Base-by-base conservation (phyloP, 768 basidiomycete genomes). In the Suillus variegatus region DNA sequence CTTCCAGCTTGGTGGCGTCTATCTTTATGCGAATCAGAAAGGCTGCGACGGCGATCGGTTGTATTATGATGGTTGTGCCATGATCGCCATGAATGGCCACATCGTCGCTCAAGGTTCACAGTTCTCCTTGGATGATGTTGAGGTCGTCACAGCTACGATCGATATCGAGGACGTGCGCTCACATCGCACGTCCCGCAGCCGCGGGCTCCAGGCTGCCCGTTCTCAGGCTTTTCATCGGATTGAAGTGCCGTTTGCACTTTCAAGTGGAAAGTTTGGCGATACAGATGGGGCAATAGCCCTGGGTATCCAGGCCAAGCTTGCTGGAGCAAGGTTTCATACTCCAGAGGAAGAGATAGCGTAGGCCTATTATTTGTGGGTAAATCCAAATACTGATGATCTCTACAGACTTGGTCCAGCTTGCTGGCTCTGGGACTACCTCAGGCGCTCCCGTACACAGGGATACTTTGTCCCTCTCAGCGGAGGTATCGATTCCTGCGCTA, bases 391-490 rank as follows among this genome's bases (percentile, higher is more conserved):
- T 70, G 22, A 66, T 57, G n/a, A 22, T 61, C 32, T 35, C 51
- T 6, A 35, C 67, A 98, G 97, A 3, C 81, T 99, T 3, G 97
- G 97, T 6, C 97, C 97, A 8, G 97, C 97, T 18, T 99, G 97
- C 74, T 99, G 97, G 97, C 82, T 99, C n/a, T 99, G 97, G 97
- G 97, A 99, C 75, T 99, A 99, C 73, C 87, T 99, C 38, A 86
- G 97, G 44, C 88, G 97, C 52, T 99, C 97, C 6, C 84, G 93
- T 10, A 94, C 91, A 0, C 93, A 95, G 68, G 97, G 97, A 3
- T 99, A 96, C 79, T 99, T 99, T 72, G 79, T 99, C 25, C 97
- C 97, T 0, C 83, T 99, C 16, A 95, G 94, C 64, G 97, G 97
- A 10, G 97, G 97, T 18, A 94, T 99, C 64, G 97, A 99, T 75